Base-by-base conservation (phyloP, 192 early-diverging fungal species). In the Diversispora epigaea region DNA sequence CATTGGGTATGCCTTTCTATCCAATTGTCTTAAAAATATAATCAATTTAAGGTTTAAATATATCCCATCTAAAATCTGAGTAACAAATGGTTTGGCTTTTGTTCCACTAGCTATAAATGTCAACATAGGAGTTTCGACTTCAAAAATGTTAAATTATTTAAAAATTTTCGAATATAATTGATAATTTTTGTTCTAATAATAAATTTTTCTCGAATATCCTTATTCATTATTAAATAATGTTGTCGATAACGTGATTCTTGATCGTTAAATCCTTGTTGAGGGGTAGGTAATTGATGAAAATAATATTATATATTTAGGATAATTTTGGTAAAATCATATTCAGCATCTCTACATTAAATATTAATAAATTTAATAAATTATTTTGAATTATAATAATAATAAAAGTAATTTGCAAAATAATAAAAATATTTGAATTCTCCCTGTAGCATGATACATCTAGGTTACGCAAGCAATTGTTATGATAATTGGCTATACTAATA, bases 181-280 rank as follows among this genome's bases (percentile, higher is more conserved):
- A 99, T 90, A 79, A 99, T 93, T 86, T 93, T 93, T 77, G 96
- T 87, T 46, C 96, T 88, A 45, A 90, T 89, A 76, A 93, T 87
- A 78, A 99, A 98, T 86, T 96, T 97, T 84, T 96, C 91, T 67
- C 97, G 91, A 44, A 96, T 94, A 64, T 87, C 78, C 82, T 88
- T 90, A 90, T 99, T 99, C 94, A 99, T 99, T 81, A 99, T 98
- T 84, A 99, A 85, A 84, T 96, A 99, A 75, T 96, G 93, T 88
- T 96, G 93, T 78, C 97, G 93, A 88, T 98, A 99, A 68, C 97
- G 92, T 6, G 88, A 84, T 84, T 98, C 96, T 87, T 97, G 94
- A 80, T 99, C 95, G 84, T 91, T 96, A 88, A 99, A 93, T 14
- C 97, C 97, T 68, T 92, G 94, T 83, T 95, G 89, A 47, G 91